phyloP scores from a whole-genome alignment of 2,329 filamentous ascomycete species.

The Lachnellula hyalina region DNA sequence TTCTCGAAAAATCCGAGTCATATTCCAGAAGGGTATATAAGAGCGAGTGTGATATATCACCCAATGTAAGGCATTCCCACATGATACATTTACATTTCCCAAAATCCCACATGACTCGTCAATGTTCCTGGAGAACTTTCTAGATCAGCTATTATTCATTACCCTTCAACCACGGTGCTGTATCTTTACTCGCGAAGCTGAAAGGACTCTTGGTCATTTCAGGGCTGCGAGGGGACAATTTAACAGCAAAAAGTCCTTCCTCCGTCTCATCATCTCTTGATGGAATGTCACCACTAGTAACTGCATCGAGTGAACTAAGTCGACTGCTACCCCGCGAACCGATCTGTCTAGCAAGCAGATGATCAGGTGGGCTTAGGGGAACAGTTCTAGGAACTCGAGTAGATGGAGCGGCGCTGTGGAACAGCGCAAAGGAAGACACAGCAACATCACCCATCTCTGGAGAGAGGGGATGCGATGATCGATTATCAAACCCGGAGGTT shows the following conservation, averaged over 20 bases:
- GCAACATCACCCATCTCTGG: conserved; percentile 59
- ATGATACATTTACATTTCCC: background rate
- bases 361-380: conserved; percentile 24
- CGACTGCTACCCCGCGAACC: conserved; percentile 17
- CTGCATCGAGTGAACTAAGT: conserved; percentile 33
- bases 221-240: conserved; percentile 78
- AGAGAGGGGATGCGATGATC: conserved; percentile 44
- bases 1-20: background rate
- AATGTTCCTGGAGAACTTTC: conserved; percentile 9
- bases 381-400: conserved; percentile 38
- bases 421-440: conserved; percentile 55
- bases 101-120: conserved; percentile 6
- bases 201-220: conserved; percentile 85
- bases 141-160: conserved; percentile 14
- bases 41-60: conserved; percentile 10
- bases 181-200: conserved; percentile 38
- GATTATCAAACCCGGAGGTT: conserved; percentile 2
- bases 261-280: conserved; percentile 49
- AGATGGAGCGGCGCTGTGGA: conserved; percentile 42
- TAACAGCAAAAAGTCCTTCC: conserved; percentile 82
- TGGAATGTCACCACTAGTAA: conserved; percentile 32
- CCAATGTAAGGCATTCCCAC: conserved; percentile 2
- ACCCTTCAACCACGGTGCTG: conserved; percentile 26
- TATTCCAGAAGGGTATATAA: conserved; percentile 11
- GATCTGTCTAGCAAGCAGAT: conserved; percentile 22